These are phyloP conservation scores for Thraustotheca clavata DNA, from an alignment of 352 stramenopile genomes.

Conservation along the genomic window DNA sequence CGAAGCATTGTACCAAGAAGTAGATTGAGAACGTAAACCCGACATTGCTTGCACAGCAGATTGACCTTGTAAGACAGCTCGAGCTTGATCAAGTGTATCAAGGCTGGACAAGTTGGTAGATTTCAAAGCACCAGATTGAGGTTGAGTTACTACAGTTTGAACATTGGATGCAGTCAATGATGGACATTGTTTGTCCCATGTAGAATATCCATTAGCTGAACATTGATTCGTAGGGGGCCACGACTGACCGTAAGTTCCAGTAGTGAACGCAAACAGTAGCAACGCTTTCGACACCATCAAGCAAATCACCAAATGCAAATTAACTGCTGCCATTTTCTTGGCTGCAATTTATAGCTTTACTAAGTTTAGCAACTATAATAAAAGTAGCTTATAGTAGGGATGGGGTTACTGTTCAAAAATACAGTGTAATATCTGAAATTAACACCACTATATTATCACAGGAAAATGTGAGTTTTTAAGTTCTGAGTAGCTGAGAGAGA, in stretches of 20 bases:
- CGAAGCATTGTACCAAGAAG: conserved; percentile 57
- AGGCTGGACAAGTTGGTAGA: conserved; percentile 31
- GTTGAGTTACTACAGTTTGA: conserved; percentile 22
- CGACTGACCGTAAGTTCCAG: neutral
- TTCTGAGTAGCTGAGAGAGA: no score
- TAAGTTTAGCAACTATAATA: no score
- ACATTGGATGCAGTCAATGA: conserved; percentile 41
- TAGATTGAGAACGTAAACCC: conserved; percentile 58
- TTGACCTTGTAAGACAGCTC: conserved; percentile 59
- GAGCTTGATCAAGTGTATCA: conserved; percentile 59
- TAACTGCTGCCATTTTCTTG: neutral
- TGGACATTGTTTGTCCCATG: conserved; percentile 52
- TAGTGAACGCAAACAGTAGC: neutral
- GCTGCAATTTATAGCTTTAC: neutral
- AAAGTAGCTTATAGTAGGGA: no score
- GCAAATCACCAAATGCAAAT: neutral
- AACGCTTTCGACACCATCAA: neutral
- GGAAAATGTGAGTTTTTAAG: no score
- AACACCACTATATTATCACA: no score
- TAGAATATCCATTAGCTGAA: conserved; percentile 35
- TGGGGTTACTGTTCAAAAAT: no score
- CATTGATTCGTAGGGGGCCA: conserved; percentile 25
- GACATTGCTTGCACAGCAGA: conserved; percentile 53
- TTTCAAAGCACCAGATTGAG: conserved; percentile 28
- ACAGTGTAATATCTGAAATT: no score